A percentile compares a stretch with the other conserved stretches of the same genome.
These are phyloP conservation scores for Mortierella sp. DNA, from an alignment of 371 early-diverging fungal genomes.

Conservation along the genomic window DNA sequence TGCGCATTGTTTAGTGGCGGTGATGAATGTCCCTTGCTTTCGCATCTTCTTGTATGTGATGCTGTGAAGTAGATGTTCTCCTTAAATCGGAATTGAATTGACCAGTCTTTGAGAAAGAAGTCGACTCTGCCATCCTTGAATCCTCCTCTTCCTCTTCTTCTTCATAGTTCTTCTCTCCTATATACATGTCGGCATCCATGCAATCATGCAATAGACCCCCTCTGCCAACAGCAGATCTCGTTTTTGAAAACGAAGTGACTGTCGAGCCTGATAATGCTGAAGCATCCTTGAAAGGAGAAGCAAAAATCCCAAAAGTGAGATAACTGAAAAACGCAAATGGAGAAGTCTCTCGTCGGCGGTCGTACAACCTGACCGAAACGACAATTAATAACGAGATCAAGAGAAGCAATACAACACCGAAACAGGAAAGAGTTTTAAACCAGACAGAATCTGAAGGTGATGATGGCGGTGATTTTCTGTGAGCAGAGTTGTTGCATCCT, in stretches of 20 bases:
- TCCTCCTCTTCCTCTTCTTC: neutral
- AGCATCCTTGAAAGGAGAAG: slow-evolving; percentile 5
- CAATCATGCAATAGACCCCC: neutral
- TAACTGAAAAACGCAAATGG: slow-evolving; percentile 27
- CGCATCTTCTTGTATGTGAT: slow-evolving; percentile 15
- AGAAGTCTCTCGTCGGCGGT: slow-evolving; percentile 10
- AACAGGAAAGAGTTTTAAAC: neutral
- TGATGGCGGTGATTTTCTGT: neutral
- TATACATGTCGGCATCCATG: too few relatives aligned
- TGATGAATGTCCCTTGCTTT: neutral
- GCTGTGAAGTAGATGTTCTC: slow-evolving; percentile 27
- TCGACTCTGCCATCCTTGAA: neutral
- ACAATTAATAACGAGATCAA: neutral
- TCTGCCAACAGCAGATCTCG: neutral
- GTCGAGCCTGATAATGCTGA: slow-evolving; percentile 3
- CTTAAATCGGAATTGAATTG: slow-evolving; percentile 7
- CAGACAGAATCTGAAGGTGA: slow-evolving; percentile 4
- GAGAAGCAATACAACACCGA: neutral
- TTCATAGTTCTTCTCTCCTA: too few relatives aligned
- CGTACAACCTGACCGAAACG: slow-evolving; percentile 36
- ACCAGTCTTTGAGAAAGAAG: neutral
- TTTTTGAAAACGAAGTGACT: slow-evolving; percentile 8
- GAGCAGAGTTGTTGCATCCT: neutral
- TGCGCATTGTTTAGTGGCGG: neutral
- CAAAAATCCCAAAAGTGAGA: slow-evolving; percentile 15